phyloP scores from a whole-genome alignment of 805 yeast species.

The Lipomyces mesembrius region DNA sequence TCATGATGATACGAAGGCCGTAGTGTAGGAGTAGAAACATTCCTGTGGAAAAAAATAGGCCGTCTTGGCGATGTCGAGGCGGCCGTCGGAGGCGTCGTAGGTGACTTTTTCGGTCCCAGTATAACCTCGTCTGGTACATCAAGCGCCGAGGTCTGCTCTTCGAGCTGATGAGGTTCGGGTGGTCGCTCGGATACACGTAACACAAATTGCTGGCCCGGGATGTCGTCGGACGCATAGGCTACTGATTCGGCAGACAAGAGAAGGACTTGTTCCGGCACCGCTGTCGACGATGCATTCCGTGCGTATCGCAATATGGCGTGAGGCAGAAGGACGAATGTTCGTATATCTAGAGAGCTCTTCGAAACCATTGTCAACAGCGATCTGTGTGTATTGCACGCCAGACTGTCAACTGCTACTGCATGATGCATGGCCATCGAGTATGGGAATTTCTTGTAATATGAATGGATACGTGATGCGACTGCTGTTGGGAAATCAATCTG shows the following conservation, averaged over 20 bases:
- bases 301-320: slow-evolving; percentile 28
- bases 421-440: slow-evolving; percentile 16
- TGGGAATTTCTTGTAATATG: slow-evolving; percentile 22
- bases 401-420: slow-evolving; percentile 20
- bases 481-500: slow-evolving; percentile 12
- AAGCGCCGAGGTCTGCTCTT: background rate
- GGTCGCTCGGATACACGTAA: slow-evolving; percentile 27
- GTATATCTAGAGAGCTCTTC: slow-evolving; percentile 7
- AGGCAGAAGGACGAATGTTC: slow-evolving; percentile 27
- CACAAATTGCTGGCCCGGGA: slow-evolving; percentile 33
- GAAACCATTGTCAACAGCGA: slow-evolving; percentile 1
- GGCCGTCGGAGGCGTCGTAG: background rate
- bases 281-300: background rate
- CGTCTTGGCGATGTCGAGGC: background rate
- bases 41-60: slow-evolving; percentile 11
- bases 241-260: slow-evolving; percentile 25
- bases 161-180: slow-evolving; percentile 6
- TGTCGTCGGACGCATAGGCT: slow-evolving; percentile 36
- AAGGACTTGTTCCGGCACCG: slow-evolving; percentile 24
- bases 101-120: background rate
- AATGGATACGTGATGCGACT: background rate
- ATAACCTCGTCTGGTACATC: background rate
- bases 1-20: background rate
- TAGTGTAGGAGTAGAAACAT: slow-evolving; percentile 3
- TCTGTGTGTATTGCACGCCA: slow-evolving; percentile 17